Evolutionary conservation across 202 grass and related monocot genomes (phyloP), one percentile per base, ranked within the genome.

Genomic region (Panicum virgatum): DNA sequence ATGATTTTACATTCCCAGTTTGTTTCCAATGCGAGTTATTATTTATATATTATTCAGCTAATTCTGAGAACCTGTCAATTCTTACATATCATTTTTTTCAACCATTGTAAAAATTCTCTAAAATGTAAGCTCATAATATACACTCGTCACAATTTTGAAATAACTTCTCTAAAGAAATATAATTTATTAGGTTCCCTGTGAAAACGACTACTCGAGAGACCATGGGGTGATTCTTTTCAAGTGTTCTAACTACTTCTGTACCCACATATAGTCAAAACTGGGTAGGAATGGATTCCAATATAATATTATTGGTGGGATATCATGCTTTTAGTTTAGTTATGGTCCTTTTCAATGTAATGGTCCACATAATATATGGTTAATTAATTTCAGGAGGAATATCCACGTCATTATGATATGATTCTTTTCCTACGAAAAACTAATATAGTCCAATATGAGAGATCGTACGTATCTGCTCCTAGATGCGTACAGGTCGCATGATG

Each of bases 221-320:
- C n/a, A n/a, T n/a, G n/a, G n/a, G n/a, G 13, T 45, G 26, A 46
- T 44, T 42, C 46, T 15, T 73, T 54, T 57, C 47, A 66, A 74
- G 69, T 11, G 26, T 12, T 12, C 12, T 71, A 56, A 8, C 14
- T 20, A 48, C 23, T 44, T 46, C 38, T 74, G 76, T 60, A 50
- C 38, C 22, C 43, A 68, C 9, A 73, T 75, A 80, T 38, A 27
- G 69, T 75, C 48, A 86, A 80, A n/a, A 81, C 44, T 80, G 32
- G 38, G 60, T 74, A 80, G 63, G 63, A 61, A 38, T 38, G 53
- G 53, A 60, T 70, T 40, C 8, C 12, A 62, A 61, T 71, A 70
- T 71, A 51, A 30, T 37, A 62, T 12, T 60, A 39, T 47, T 69
- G 40, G 69, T 19, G n/a, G 60, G 62, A 59, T 50, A 69, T 62